Conservation (phyloP, 2,329 filamentous ascomycete species). For the Fusarium sp. region DNA sequence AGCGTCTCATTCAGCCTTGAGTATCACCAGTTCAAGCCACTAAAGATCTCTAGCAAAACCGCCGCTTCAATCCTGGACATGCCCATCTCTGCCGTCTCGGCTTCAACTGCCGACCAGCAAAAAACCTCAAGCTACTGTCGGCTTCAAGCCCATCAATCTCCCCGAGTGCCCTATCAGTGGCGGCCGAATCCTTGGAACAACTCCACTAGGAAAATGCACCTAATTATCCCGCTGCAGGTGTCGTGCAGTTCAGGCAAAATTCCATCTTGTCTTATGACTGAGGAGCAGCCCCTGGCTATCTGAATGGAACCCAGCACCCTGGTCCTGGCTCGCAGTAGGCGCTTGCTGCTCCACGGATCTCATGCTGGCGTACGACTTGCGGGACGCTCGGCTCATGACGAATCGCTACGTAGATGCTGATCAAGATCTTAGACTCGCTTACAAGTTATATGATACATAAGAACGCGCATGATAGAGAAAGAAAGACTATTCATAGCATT, state of each 20-base stretch:
- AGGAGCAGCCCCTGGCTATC: not conserved
- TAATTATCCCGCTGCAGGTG: not conserved
- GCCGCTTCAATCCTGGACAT: not conserved
- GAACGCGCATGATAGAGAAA: not conserved
- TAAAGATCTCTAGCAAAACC: not conserved
- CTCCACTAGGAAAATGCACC: slow-evolving; percentile 1
- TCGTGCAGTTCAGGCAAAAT: not conserved
- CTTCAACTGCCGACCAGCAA: not conserved
- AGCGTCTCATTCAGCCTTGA: not conserved
- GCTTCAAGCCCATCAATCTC: not conserved
- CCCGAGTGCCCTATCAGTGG: not conserved
- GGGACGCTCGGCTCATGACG: slow-evolving; percentile 4
- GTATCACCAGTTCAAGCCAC: not conserved
- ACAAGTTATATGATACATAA: not conserved
- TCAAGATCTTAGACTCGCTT: not conserved
- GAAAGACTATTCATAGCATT: not conserved
- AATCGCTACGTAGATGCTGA: not conserved
- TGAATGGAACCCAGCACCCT: not conserved
- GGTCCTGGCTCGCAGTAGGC: not conserved
- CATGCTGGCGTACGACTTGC: not conserved
- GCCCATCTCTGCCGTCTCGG: not conserved
- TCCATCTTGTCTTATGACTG: not conserved
- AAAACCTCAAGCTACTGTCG: not conserved
- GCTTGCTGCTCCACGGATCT: not conserved
- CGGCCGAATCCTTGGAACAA: not conserved